A percentile compares a stretch with the other conserved stretches of the same genome.
phyloP scores from a whole-genome alignment of 176 grass and related monocot genomes.

The Saccharum spontaneum region DNA sequence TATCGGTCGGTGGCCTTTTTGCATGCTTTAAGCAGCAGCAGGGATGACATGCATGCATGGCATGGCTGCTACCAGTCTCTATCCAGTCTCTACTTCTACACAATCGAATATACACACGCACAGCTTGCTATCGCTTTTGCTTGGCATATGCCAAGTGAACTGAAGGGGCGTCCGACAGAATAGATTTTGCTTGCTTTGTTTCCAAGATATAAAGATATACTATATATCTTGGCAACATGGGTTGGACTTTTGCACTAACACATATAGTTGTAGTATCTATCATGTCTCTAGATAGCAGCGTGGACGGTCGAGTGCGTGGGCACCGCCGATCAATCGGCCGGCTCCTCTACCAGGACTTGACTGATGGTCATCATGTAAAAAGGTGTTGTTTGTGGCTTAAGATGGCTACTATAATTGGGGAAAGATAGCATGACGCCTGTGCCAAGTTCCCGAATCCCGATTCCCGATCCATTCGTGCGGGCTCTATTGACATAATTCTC shows the following conservation, averaged over 20 bases:
- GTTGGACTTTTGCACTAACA: neutral
- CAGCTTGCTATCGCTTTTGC: neutral
- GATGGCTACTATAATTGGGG: neutral
- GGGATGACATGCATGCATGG: neutral
- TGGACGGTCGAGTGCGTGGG: neutral
- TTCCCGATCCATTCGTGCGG: no score
- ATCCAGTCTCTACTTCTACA: neutral
- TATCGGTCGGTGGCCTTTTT: neutral
- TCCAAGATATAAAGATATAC: neutral
- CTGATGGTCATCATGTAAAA: neutral
- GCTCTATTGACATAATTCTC: no score
- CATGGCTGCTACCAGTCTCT: neutral
- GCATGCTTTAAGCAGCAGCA: conserved; percentile 53
- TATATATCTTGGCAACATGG: neutral
- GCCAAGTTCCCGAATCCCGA: neutral
- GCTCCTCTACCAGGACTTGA: neutral
- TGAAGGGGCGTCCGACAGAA: neutral
- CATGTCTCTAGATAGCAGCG: neutral
- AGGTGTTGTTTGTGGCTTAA: conserved; percentile 11
- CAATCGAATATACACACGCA: neutral
- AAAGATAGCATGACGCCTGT: neutral
- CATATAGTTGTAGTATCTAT: neutral
- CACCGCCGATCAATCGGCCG: neutral
- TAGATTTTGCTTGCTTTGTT: conserved; percentile 23
- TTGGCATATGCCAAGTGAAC: neutral